Evolutionary conservation across 2,329 filamentous ascomycete species (phyloP), one percentile per base, ranked within the genome.

Genomic region (Chaetomium globosum): DNA sequence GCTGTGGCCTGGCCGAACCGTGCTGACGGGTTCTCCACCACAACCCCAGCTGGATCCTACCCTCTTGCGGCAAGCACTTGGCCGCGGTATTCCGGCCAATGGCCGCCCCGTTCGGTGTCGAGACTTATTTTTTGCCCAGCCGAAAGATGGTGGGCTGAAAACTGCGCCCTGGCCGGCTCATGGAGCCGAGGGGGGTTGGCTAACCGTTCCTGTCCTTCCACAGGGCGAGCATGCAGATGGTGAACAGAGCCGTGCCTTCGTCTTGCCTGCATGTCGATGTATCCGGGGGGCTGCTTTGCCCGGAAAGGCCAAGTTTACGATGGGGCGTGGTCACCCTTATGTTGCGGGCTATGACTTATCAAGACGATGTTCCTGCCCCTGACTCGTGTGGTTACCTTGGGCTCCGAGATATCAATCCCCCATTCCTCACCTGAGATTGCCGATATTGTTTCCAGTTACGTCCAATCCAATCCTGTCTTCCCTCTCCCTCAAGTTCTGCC

Each of bases 21-120:
- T 61, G 64, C 61, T 64, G 56, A 65, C 56, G 58, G 49, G 23
- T 57, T 51, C 55, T 61, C 66, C 66, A 66, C 65, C 56, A 39
- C 23, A n/a, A 5, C 49, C 33, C 53, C 59, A 8, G 12, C 12
- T n/a, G 43, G 46, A 64, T 66, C 58, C 66, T 49, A 46, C 66
- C 66, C 65, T 66, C 64, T 61, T 30, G 51, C 26, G 28, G 19
- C 51, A 51, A 43, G 60, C 43, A 30, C 54, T 58, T 54, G 56
- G 61, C 43, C 59, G 48, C 64, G 58, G 69, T 67, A 71, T 64
- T 49, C 48, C 59, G 65, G 60, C 71, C 71, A 72, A 71, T 72
- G 61, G 39, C 49, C 33, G 57, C 19, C 16, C n/a, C 21, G 19
- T n/a, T 64, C 26, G 36, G 21, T 48, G 13, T 30, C 21, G 30